Evolutionary conservation across 306 rosid genomes (phyloP), one percentile per base, ranked within the genome.

Genomic region (Phaseolus lunatus): DNA sequence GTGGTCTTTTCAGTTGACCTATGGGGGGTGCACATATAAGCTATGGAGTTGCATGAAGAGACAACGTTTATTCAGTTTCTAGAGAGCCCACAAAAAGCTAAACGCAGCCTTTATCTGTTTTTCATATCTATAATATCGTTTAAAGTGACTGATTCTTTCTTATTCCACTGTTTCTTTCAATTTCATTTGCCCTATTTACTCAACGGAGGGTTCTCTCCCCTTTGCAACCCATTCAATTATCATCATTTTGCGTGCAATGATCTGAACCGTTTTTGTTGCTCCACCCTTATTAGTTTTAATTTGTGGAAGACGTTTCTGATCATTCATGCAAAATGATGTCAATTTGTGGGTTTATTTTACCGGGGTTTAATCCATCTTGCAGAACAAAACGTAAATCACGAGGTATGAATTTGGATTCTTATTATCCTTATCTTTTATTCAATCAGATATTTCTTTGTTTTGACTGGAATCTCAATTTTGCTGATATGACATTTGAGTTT

Each of bases 181-280:
- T 7, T 67, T 68, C 41, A 45, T 16, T 67, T 44, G 13, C 41
- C 11, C 5, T 24, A 13, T 15, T n/a, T 31, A 29, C 7, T 71
- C n/a, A 5, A 11, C 12, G 2, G 9, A 22, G 12, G 8, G 15
- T 27, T 53, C 2, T 24, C 19, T 35, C 5, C 49, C 33, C 22
- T 10, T 22, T 33, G 7, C 4, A 5, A 29, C 63, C 78, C 62
- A 52, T 62, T 16, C 44, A 27, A 79, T 86, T 82, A 44, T 59
- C 81, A 74, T 72, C 84, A 85, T 85, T 82, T 82, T 85, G 84
- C 86, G 75, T 82, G 86, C 83, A 85, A 82, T 85, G 80, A 85
- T 85, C 86, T 77, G 11, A 33, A 52, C n/a, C 22, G 23, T 78
- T 54, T 43, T 70, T 23, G 13, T 56, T 44, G 24, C 52, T 14